These are phyloP conservation scores for Eragrostis curvula DNA, from an alignment of 176 grass and related monocot species.

Conservation along the genomic window DNA sequence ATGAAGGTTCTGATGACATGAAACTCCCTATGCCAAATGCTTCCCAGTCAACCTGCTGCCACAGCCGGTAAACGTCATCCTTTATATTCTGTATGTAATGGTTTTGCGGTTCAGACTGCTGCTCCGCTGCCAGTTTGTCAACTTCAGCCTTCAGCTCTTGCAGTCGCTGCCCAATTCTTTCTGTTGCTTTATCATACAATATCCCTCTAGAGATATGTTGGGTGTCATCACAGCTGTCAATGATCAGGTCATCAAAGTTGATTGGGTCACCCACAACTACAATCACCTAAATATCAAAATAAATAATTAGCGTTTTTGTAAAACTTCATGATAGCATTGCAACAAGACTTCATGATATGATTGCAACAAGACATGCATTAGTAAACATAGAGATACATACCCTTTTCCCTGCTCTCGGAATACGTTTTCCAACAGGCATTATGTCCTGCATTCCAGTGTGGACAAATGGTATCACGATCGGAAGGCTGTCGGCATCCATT, in stretches of 20 bases:
- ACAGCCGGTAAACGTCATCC: slow-evolving; percentile 43
- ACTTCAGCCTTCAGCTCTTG: slow-evolving; percentile 72
- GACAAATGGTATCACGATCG: slow-evolving; percentile 88
- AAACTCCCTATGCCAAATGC: slow-evolving; percentile 78
- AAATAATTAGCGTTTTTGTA: background rate
- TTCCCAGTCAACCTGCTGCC: slow-evolving; percentile 93
- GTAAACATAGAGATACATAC: slow-evolving; percentile 21
- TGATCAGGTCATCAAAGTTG: slow-evolving; percentile 74
- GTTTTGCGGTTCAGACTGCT: slow-evolving; percentile 45
- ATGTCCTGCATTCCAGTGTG: slow-evolving; percentile 96
- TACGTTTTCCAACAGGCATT: slow-evolving; percentile 86
- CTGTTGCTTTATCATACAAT: slow-evolving; percentile 73
- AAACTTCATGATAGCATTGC: background rate
- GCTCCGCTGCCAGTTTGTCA: slow-evolving; percentile 64
- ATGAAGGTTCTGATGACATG: slow-evolving; percentile 59
- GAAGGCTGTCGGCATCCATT: slow-evolving; percentile 83
- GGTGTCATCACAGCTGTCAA: slow-evolving; percentile 46
- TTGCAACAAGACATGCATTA: background rate
- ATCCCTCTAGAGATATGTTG: slow-evolving; percentile 58
- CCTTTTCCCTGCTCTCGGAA: slow-evolving; percentile 81
- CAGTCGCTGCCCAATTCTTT: slow-evolving; percentile 71
- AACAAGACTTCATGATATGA: background rate
- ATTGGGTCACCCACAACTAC: slow-evolving; percentile 93
- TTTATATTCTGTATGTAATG: background rate
- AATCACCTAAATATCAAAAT: slow-evolving; percentile 64